These are phyloP conservation scores for Termitomyces heimii DNA, from an alignment of 768 basidiomycete genomes.

Conservation along the genomic window DNA sequence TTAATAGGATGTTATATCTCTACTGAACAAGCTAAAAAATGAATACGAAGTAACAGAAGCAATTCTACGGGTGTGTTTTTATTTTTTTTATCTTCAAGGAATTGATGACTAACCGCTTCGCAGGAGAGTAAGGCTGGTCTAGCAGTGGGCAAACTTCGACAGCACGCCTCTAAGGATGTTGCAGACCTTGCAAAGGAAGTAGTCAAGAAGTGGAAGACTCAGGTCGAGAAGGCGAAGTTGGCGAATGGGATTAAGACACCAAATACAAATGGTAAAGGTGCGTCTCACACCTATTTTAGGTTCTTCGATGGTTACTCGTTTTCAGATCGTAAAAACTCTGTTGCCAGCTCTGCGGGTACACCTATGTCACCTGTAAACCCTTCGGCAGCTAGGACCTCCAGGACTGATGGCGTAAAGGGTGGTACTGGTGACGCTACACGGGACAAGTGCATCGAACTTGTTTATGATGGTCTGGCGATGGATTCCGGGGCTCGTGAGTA, in stretches of 20 bases:
- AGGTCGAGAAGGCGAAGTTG: conserved; percentile 68
- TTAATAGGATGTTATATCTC: conserved; percentile 55
- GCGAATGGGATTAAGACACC: conserved; percentile 13
- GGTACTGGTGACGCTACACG: conserved; percentile 67
- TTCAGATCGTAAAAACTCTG: conserved; percentile 11
- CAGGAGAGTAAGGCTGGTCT: conserved; percentile 91
- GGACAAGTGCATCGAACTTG: conserved; percentile 82
- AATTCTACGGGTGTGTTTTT: conserved; percentile 61
- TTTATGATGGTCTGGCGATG: conserved; percentile 85
- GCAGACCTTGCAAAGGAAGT: conserved; percentile 84
- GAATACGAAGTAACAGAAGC: conserved; percentile 66
- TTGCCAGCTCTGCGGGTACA: conserved; percentile 29
- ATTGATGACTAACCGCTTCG: conserved; percentile 10
- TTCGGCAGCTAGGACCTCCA: conserved; percentile 45
- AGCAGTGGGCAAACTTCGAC: conserved; percentile 86
- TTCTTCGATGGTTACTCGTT: conserved; percentile 1
- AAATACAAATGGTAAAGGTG: conserved; percentile 27
- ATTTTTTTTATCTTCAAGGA: conserved; percentile 13
- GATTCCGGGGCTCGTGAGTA: conserved; percentile 87
- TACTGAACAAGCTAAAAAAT: conserved; percentile 59
- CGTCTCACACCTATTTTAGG: conserved; percentile 11
- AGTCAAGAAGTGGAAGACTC: conserved; percentile 88
- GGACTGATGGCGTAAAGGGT: conserved; percentile 63
- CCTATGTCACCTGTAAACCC: conserved; percentile 32
- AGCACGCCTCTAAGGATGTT: conserved; percentile 65